These are phyloP conservation scores for Aquanectria penicillioides DNA, from an alignment of 2,329 filamentous ascomycete species.

Conservation along the genomic window DNA sequence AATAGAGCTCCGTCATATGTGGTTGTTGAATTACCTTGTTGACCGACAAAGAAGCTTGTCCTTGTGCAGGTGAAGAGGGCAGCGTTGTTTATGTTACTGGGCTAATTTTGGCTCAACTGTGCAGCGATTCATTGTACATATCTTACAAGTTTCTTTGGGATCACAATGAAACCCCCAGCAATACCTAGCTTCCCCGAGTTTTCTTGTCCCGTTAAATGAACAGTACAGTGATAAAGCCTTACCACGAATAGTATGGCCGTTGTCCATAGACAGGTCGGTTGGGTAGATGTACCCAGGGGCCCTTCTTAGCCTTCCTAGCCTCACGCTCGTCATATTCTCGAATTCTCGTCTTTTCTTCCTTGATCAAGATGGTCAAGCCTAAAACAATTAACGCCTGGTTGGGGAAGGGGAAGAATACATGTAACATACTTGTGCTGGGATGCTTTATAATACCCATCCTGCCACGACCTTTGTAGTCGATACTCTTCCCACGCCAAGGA, in stretches of 20 bases:
- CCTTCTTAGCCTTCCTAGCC: constrained; percentile 77
- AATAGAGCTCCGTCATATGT: too few species aligned
- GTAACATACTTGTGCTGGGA: constrained; percentile 77
- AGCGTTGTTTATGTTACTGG: constrained; percentile 14
- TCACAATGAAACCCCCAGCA: constrained; percentile 24
- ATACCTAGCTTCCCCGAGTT: constrained; percentile 10
- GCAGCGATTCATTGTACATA: constrained; percentile 48
- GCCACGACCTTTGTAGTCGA: constrained; percentile 81
- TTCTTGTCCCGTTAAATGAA: constrained; percentile 11
- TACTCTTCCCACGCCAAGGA: constrained; percentile 63
- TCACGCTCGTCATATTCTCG: constrained; percentile 81
- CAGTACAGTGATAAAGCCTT: constrained; percentile 42
- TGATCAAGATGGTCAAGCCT: constrained; percentile 84
- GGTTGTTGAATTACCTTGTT: too few species aligned
- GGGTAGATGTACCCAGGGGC: constrained; percentile 88
- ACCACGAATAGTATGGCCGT: constrained; percentile 94
- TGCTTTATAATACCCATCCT: constrained; percentile 73
- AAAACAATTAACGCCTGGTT: constrained; percentile 29
- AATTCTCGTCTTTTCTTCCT: constrained; percentile 92
- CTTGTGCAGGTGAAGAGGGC: too few species aligned
- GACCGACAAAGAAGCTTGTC: too few species aligned
- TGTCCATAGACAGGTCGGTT: constrained; percentile 86
- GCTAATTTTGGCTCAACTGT: constrained; percentile 35
- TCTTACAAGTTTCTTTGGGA: constrained; percentile 45
- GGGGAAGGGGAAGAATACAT: background rate